Base-by-base conservation (phyloP, 768 basidiomycete genomes). In the Lyophyllum atratum region DNA sequence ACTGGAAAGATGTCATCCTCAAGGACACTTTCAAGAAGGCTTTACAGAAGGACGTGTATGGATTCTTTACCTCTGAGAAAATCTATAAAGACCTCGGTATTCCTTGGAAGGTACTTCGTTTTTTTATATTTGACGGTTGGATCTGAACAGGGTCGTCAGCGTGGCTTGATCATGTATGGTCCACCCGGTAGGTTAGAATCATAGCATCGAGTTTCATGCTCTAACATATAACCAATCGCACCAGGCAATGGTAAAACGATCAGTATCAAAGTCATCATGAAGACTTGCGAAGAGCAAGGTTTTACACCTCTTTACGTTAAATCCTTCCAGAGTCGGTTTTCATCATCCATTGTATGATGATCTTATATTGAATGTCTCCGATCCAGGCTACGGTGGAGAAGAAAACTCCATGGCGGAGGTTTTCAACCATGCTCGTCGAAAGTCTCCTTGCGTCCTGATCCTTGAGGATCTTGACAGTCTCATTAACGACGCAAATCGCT, bases 231-330 rank as follows among this genome's bases (percentile, higher is more conserved):
- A 51, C 26, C 12, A 21, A 11, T 6, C 26, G 42, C 50, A 15
- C 10, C 62, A 82, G 91, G 92, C 7, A 93, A 93, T 60, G 92
- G 92, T 7, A 92, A 92, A 69, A 91, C 89, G 0, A 92, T 93
- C 71, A 89, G 82, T 53, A 72, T 95, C 64, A 93, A 92, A 68
- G 85, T 83, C 9, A 84, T 93, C 59, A 93, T 93, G 87, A 90
- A 87, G 68, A 79, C 80, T 1, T 86, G 86, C 56, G 77, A 80
- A 40, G 85, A 81, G 21, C 76, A 75, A 54, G 87, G 84, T 0
- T 86, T 86, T 59, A 76, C 79, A 10, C 85, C 88, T 2, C 80
- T 95, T 22, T 93, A 93, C 61, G 90, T 95, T 61, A 92, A 89
- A 68, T 87, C 89, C 7, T 90, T 94, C 76, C 77, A 81, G 58